phyloP scores from a whole-genome alignment of 2,329 filamentous ascomycete genomes.

The Claviceps arundinis region DNA sequence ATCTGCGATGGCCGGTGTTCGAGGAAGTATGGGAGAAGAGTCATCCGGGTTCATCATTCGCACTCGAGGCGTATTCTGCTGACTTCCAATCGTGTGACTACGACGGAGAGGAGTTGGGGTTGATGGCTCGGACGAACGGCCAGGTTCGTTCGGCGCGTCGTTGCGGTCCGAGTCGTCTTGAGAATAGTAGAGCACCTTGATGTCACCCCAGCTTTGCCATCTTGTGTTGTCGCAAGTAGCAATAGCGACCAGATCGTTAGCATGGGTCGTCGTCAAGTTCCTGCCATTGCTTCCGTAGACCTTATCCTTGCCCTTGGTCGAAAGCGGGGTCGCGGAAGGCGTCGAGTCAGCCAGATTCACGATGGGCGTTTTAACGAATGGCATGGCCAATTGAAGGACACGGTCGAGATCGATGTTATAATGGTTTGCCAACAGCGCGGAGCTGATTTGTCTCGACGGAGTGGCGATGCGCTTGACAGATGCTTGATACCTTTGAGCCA shows the following conservation, averaged over 20 bases:
- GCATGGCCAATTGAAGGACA: conserved; percentile 68
- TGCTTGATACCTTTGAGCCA: conserved; percentile 86
- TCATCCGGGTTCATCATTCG: conserved; percentile 23
- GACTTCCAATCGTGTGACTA: conserved; percentile 40
- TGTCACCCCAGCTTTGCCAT: conserved; percentile 70
- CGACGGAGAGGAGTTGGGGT: conserved; percentile 68
- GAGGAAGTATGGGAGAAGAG: conserved; percentile 35
- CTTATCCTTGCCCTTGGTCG: conserved; percentile 70
- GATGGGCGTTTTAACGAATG: conserved; percentile 63
- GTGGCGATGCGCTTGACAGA: conserved; percentile 66
- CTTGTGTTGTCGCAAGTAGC: conserved; percentile 43
- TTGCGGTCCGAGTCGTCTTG: conserved; percentile 16
- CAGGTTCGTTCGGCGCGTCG: conserved; percentile 12
- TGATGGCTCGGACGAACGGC: conserved; percentile 37
- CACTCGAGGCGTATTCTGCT: conserved; percentile 30
- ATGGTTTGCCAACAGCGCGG: conserved; percentile 67
- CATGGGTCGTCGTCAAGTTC: conserved; percentile 49
- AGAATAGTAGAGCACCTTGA: conserved; percentile 71
- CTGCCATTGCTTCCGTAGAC: conserved; percentile 25
- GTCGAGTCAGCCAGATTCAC: conserved; percentile 37
- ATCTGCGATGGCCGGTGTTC: conserved; percentile 25
- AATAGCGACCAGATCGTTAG: conserved; percentile 73
- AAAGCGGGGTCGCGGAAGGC: conserved; percentile 38
- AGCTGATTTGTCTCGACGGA: conserved; percentile 52
- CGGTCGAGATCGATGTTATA: conserved; percentile 70